Evolutionary conservation across 2,329 filamentous ascomycete species (phyloP), one percentile per base, ranked within the genome.

Genomic region (Lecanoromycetidae sp.): DNA sequence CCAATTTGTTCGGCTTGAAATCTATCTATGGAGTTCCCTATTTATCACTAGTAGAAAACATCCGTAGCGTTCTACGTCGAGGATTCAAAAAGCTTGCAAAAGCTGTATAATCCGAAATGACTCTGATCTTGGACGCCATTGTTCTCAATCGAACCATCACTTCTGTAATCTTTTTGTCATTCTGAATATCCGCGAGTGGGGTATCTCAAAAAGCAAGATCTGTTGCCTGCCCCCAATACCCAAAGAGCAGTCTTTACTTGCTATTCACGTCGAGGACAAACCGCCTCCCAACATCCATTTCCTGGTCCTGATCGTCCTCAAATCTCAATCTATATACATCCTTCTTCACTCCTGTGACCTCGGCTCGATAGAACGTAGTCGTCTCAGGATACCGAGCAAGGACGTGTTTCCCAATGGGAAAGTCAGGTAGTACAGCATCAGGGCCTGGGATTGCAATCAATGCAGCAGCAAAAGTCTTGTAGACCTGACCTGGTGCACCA

Each of bases 351-450:
- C 80, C 80, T 65, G 85, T 82, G 7, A 90, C 84, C 56, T 87
- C 83, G 1, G 85, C 85, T 60, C 84, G 80, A 62, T 91, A 91
- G 57, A 91, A 90, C 0, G 84, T 88, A 1, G 85, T 88, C 1
- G 85, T 90, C 56, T 87, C 80, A 0, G 85, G 85, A 58, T 91
- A 91, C 49, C 87, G 68, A 0, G 85, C 85, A 48, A 90, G 69
- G 7, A 90, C 84, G 37, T 79, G 76, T 60, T 82, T 84, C 36
- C 83, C 82, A 32, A 75, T 66, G 6, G 71, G 57, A 55, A 75
- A 78, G 29, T 82, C 76, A 49, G 82, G 74, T 33, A 82, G 71
- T 3, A 72, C 66, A 13, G 82, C 67, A 2, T 64, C 77, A 52
- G 63, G 68, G 54, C 75, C 71, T 2, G 84, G 81, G 48, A 91